Evolutionary conservation across 2,329 filamentous ascomycete species (phyloP), one percentile per base, ranked within the genome.

Genomic region (Dothidotthia symphoricarpi): DNA sequence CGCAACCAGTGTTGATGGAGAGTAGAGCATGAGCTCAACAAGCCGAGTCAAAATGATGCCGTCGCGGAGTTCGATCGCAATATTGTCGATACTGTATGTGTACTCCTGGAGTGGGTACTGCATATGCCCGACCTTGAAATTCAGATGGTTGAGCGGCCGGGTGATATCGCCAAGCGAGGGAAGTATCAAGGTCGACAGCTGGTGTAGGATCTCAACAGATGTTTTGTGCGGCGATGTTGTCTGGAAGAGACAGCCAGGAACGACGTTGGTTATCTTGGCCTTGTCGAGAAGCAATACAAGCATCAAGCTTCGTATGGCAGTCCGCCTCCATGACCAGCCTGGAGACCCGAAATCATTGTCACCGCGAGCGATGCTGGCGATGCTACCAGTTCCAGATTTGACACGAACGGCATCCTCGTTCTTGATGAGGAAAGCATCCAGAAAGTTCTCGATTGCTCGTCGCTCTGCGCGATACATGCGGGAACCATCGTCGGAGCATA

Each of bases 21-120:
- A 62, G 44, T 75, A 76, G 3, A 80, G 64, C 3, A 83, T 59
- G 1, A 82, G 45, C 47, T 84, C 81, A 1, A 81, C 76, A 8
- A 83, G 67, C 34, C 76, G 73, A 4, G 77, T 76, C n/a, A 84
- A 59, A 29, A 76, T 65, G 7, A 83, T 70, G 1, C 81, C 81
- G 53, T 83, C 77, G 24, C 81, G 73, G 15, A 84, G 66, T 51
- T 83, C 81, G 7, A 80, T 72, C 1, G 80, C 81, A 16, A 85
- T 68, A 48, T 83, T 83, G 7, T 69, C 65, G 37, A 84, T 74
- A 26, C 64, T 63, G 53, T 81, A 83, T 1, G 69, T 64, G 46
- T 78, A 78, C 59, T 84, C 81, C 44, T 81, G 71, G 5, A 83
- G 67, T 2, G 74, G 72, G 42, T 76, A 71, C 53, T 84, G 81